Percentiles rank a stretch among this genome's conserved stretches.
Conservation (phyloP, 208 protist genomes). For the Leishmania lainsoni region DNA sequence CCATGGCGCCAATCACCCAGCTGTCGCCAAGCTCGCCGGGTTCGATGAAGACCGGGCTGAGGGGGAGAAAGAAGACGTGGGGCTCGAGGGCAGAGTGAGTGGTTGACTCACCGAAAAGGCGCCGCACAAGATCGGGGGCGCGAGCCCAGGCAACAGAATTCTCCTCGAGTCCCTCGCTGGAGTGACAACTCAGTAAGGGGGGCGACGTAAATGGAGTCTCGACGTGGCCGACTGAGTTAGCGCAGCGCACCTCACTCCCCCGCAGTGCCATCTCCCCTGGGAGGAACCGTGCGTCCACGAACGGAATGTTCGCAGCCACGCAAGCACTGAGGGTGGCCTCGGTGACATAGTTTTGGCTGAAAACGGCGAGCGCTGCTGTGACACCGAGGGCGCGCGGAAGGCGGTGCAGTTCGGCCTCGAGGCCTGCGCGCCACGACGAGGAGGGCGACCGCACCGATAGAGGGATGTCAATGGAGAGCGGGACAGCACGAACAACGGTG, state of each 20-base stretch:
- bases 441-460: background rate
- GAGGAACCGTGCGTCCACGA: conserved; percentile 40
- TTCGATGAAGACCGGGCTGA: conserved; percentile 36
- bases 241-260: background rate
- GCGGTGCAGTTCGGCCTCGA: conserved; percentile 10
- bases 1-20: conserved; percentile 68
- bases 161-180: background rate
- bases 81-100: conserved; percentile 9
- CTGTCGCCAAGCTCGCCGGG: conserved; percentile 60
- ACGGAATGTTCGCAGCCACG: conserved; percentile 22
- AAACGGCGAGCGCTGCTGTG: background rate
- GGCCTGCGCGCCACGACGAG: background rate
- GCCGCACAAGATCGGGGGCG: conserved; percentile 4
- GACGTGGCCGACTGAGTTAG: background rate
- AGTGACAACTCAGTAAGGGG: conserved; percentile 9
- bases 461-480: background rate
- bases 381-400: background rate
- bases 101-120: background rate
- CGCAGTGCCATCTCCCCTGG: conserved; percentile 31
- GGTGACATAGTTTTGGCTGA: background rate
- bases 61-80: conserved; percentile 9
- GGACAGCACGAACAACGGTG: conserved; percentile 17
- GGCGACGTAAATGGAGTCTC: background rate
- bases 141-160: conserved; percentile 1
- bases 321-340: conserved; percentile 8